These are phyloP conservation scores for Calonectria leucothoes DNA, from an alignment of 2,329 filamentous ascomycete genomes.

Conservation along the genomic window DNA sequence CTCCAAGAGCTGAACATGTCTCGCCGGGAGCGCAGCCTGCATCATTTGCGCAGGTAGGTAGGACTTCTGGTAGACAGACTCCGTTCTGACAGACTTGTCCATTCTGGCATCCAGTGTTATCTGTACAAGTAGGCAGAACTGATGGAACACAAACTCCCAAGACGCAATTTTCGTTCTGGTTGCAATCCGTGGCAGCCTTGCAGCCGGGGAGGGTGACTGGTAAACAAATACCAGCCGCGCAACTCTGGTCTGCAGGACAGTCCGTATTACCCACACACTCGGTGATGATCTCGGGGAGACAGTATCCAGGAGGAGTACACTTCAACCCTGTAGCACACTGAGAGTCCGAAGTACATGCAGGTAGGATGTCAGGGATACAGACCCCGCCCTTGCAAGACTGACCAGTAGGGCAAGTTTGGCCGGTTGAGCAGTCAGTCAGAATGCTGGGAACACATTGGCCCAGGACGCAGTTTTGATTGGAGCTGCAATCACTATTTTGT, in stretches of 20 bases:
- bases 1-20: background rate
- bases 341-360: background rate
- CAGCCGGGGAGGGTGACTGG: background rate
- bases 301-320: background rate
- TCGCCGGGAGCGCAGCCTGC: background rate
- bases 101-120: background rate
- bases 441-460: background rate
- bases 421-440: background rate
- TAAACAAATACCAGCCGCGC: constrained; percentile 3
- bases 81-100: background rate
- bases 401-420: background rate
- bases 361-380: background rate
- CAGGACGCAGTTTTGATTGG: background rate
- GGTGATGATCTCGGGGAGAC: background rate
- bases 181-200: background rate
- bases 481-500: background rate
- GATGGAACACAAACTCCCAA: background rate
- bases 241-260: background rate
- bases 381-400: constrained; percentile 7
- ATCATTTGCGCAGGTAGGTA: background rate
- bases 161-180: background rate
- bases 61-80: background rate
- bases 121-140: background rate
- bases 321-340: background rate
- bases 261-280: background rate